phyloP scores from a whole-genome alignment of 2,329 filamentous ascomycete species.

The Pezicula radicicola region DNA sequence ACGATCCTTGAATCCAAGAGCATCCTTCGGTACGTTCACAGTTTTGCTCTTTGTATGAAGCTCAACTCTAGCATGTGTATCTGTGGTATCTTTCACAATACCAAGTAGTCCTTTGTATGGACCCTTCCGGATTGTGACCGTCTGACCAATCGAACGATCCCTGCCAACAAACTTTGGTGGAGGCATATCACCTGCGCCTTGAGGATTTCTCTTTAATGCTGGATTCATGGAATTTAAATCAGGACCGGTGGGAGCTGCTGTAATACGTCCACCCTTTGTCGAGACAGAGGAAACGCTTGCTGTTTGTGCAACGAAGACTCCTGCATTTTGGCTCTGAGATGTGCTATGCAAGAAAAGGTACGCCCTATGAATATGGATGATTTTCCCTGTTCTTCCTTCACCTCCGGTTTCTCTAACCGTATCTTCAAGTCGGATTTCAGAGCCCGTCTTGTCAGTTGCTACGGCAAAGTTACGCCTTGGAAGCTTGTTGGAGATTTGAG shows the following conservation, averaged over 20 bases:
- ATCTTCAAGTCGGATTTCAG: conserved; percentile 88
- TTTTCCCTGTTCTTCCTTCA: conserved; percentile 81
- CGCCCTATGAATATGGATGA: conserved; percentile 91
- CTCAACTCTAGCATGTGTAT: conserved; percentile 82
- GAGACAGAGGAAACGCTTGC: conserved; percentile 85
- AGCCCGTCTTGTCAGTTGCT: conserved; percentile 87
- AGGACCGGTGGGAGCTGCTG: conserved; percentile 56
- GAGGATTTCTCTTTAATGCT: conserved; percentile 70
- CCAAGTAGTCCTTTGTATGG: conserved; percentile 90
- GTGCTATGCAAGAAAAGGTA: conserved; percentile 88
- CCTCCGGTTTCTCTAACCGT: conserved; percentile 88
- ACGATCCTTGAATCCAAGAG: conserved; percentile 83
- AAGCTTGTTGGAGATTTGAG: conserved; percentile 87
- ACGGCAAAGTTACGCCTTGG: conserved; percentile 80
- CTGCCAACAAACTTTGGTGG: conserved; percentile 75
- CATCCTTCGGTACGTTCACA: conserved; percentile 77
- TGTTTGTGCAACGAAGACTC: conserved; percentile 84
- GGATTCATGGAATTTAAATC: conserved; percentile 93
- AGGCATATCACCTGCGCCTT: conserved; percentile 48
- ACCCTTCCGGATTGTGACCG: conserved; percentile 82
- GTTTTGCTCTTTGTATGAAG: conserved; percentile 93
- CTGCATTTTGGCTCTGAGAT: conserved; percentile 78
- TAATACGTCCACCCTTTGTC: conserved; percentile 86
- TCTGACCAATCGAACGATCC: conserved; percentile 85
- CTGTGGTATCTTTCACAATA: conserved; percentile 93